Conservation (phyloP, 306 rosid species). For the Ormosia semicastrata region DNA sequence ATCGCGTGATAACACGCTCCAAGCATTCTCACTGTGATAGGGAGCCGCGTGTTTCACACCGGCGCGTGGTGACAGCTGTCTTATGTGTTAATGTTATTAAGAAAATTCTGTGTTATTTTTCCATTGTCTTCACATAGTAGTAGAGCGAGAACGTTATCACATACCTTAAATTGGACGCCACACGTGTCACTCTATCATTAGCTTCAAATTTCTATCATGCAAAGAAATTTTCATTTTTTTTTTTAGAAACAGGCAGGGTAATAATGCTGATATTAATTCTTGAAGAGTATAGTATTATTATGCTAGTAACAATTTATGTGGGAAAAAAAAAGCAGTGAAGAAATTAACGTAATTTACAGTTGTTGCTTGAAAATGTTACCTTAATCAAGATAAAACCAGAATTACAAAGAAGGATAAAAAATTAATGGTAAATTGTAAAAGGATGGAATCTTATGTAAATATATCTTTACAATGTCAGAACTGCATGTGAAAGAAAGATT, state of each 20-base stretch:
- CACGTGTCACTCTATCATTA: conserved; percentile 36
- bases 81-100: neutral
- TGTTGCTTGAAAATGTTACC: neutral
- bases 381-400: neutral
- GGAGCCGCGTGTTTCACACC: neutral
- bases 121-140: neutral
- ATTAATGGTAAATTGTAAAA: neutral
- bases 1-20: neutral
- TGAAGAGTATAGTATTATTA: neutral
- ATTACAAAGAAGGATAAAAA: neutral
- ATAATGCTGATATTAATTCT: neutral
- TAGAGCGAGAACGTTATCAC: conserved; percentile 29
- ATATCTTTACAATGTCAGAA: neutral
- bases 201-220: neutral
- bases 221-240: neutral
- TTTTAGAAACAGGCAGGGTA: neutral
- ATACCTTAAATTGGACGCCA: conserved; percentile 34
- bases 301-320: neutral
- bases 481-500: neutral
- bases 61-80: conserved; percentile 42
- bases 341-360: neutral
- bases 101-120: conserved; percentile 32
- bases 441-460: neutral
- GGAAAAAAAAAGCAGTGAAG: neutral
- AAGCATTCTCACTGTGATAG: accelerated